Evolutionary conservation across 2,329 filamentous ascomycete genomes (phyloP).

Genomic region (Alternaria viburni): DNA sequence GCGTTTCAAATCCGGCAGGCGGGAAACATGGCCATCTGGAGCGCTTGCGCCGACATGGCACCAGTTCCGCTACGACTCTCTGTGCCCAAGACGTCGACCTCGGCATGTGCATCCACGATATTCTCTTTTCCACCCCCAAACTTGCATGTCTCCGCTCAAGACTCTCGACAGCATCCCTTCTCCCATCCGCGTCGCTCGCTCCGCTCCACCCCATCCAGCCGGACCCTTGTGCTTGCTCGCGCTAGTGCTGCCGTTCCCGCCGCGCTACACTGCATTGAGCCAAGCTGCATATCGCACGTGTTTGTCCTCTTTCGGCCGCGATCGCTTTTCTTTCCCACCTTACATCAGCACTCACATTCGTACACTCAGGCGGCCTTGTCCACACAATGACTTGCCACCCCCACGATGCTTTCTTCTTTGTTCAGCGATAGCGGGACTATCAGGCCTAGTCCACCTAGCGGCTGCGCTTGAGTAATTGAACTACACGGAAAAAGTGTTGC

Average conservation of each 20-base stretch:
- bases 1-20: conserved; percentile 12
- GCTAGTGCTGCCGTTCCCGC: conserved; percentile 17
- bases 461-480: not conserved
- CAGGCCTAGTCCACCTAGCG: not conserved
- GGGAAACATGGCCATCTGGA: not conserved
- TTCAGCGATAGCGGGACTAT: not conserved
- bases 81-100: not conserved
- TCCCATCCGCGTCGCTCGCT: conserved; percentile 1
- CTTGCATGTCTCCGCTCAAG: not conserved
- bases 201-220: conserved; percentile 6
- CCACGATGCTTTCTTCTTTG: not conserved
- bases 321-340: not conserved
- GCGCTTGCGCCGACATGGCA: not conserved
- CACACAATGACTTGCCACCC: not conserved
- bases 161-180: not conserved
- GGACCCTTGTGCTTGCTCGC: conserved; percentile 2
- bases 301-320: not conserved
- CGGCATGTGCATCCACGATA: not conserved
- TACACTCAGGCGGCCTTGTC: not conserved
- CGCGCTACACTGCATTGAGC: not conserved
- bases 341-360: not conserved
- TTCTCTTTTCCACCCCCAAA: not conserved
- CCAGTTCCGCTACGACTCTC: not conserved
- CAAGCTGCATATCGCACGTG: conserved; percentile 2
- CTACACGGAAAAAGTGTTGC: not conserved